phyloP scores from a whole-genome alignment of 2,329 filamentous ascomycete species.

The Magnaporthiopsis poae region DNA sequence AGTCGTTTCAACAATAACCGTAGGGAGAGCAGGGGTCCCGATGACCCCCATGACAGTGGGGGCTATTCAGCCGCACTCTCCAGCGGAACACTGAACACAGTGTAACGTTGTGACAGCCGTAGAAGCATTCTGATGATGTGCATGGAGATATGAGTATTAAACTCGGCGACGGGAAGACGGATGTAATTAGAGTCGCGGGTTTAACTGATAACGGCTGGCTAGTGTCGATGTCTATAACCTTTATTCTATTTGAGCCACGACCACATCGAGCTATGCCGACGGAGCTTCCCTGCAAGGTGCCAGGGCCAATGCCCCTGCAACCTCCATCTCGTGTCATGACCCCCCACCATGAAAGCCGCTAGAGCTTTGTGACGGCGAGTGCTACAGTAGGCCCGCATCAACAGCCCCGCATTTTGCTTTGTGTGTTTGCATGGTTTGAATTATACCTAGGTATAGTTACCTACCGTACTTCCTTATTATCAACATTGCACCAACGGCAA shows the following conservation, averaged over 20 bases:
- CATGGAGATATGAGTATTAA: background rate
- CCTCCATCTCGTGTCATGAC: background rate
- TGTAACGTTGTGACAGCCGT: too few relatives aligned
- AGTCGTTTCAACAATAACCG: background rate
- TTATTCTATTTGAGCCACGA: too few relatives aligned
- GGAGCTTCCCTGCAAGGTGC: too few relatives aligned
- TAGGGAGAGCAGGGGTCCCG: background rate
- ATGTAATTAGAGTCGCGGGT: background rate
- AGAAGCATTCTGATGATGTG: background rate
- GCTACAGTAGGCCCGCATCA: background rate
- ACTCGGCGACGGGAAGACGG: too few relatives aligned
- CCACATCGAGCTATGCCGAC: background rate
- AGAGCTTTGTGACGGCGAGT: background rate
- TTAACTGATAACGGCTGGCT: too few relatives aligned
- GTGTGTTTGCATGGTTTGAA: background rate
- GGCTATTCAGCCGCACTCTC: background rate
- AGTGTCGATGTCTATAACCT: too few relatives aligned
- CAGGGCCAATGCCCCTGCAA: too few relatives aligned
- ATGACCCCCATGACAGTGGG: background rate
- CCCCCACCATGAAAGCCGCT: background rate
- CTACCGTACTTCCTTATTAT: background rate
- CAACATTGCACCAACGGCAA: background rate
- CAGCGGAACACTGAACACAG: background rate
- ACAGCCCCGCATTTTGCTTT: background rate
- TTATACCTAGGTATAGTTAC: too few relatives aligned